A percentile compares a stretch with the other conserved stretches of the same genome.
These are phyloP conservation scores for Tulasnella sp. DNA, from an alignment of 768 basidiomycete genomes.

Conservation along the genomic window DNA sequence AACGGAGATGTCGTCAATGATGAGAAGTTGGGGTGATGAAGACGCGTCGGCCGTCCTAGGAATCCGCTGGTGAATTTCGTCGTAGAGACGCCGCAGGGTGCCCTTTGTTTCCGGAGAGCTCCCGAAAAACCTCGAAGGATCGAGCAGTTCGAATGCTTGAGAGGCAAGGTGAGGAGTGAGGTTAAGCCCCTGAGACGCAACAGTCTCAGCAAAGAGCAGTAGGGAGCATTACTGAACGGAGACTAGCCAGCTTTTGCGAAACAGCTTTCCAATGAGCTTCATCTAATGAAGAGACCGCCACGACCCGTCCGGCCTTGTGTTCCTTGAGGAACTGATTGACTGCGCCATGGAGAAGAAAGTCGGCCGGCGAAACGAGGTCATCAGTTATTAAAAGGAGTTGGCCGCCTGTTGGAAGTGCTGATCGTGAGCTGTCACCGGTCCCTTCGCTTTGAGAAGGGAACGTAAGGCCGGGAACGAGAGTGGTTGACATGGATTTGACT, in stretches of 20 bases:
- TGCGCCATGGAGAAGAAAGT: conserved; percentile 19
- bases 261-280: conserved; percentile 16
- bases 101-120: not conserved
- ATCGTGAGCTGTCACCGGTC: not conserved
- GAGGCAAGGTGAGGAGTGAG: not conserved
- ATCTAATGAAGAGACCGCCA: not conserved
- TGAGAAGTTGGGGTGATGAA: not conserved
- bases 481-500: conserved; percentile 13
- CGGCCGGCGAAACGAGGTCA: conserved; percentile 18
- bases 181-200: not conserved
- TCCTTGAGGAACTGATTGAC: conserved; percentile 4
- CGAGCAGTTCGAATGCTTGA: not conserved
- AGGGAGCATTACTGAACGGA: not conserved
- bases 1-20: not conserved
- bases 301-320: not conserved
- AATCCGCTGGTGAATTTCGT: not conserved
- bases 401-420: not conserved
- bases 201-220: not conserved
- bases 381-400: conserved; percentile 7
- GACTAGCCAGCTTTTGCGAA: conserved; percentile 5
- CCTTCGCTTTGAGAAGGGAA: not conserved
- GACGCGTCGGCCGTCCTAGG: not conserved
- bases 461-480: conserved; percentile 12
- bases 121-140: not conserved
- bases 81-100: not conserved